These are phyloP conservation scores for Daedalea quercina DNA, from an alignment of 768 basidiomycete genomes.

Conservation along the genomic window DNA sequence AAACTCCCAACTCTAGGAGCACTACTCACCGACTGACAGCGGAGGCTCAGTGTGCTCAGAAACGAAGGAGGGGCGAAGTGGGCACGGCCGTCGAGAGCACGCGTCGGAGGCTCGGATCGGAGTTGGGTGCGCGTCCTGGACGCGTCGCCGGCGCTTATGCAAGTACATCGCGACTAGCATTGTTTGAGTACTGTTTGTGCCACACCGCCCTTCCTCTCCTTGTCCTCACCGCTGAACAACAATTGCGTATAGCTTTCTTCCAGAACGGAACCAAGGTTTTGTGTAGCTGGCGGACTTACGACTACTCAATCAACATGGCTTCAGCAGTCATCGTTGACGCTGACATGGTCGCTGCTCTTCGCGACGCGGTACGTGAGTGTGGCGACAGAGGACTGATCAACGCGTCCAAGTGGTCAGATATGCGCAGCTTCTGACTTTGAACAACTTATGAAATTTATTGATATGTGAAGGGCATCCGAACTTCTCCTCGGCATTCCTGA, in stretches of 20 bases:
- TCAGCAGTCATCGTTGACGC: constrained; percentile 30
- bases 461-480: constrained; percentile 63
- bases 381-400: constrained; percentile 61
- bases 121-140: too few species aligned
- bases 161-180: neutral
- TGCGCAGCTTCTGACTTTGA: neutral
- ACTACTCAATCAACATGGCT: neutral
- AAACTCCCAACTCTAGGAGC: too few species aligned
- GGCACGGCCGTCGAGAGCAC: too few species aligned
- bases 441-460: neutral
- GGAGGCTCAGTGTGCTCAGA: too few species aligned
- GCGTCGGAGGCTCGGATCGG: too few species aligned
- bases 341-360: constrained; percentile 49
- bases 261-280: too few species aligned
- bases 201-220: neutral
- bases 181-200: neutral
- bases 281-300: too few species aligned
- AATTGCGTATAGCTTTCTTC: too few species aligned
- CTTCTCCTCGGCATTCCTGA: constrained; percentile 55
- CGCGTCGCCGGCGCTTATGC: too few species aligned
- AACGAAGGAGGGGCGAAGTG: too few species aligned
- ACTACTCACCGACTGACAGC: too few species aligned
- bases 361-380: constrained; percentile 63
- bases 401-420: constrained; percentile 70
- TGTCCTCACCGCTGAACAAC: neutral